Evolutionary conservation across 1,139 yeast genomes (phyloP).

Genomic region (Candida sojae): DNA sequence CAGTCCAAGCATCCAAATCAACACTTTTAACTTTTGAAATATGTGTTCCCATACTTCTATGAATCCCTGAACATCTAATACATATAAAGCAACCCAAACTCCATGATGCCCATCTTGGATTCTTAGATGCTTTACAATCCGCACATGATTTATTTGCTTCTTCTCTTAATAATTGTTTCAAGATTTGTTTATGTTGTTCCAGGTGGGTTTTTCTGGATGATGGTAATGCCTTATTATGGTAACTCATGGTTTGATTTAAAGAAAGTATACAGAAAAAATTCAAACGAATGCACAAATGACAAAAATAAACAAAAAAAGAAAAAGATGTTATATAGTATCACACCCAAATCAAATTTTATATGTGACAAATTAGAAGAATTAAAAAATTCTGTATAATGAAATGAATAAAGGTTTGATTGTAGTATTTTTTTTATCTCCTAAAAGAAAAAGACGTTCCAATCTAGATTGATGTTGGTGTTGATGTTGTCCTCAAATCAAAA

Average conservation of each 20-base stretch:
- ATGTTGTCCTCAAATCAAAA: background rate
- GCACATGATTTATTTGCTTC: slow-evolving; percentile 79
- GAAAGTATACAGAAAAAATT: too few relatives aligned
- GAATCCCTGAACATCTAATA: slow-evolving; percentile 91
- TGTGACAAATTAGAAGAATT: background rate
- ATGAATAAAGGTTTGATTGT: background rate
- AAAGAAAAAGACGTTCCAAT: too few relatives aligned
- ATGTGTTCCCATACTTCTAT: slow-evolving; percentile 94
- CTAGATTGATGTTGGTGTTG: background rate
- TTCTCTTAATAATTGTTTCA: slow-evolving; percentile 73
- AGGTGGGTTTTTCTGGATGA: slow-evolving; percentile 46
- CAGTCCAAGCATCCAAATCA: slow-evolving; percentile 96
- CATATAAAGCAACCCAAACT: slow-evolving; percentile 90
- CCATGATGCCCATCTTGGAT: slow-evolving; percentile 99
- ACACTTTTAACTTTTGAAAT: slow-evolving; percentile 85
- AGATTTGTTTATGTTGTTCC: slow-evolving; percentile 64
- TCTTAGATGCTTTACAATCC: slow-evolving; percentile 85
- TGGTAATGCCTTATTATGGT: slow-evolving; percentile 27
- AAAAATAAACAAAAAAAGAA: too few relatives aligned
- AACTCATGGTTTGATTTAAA: slow-evolving; percentile 15
- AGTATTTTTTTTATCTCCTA: too few relatives aligned
- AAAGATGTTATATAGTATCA: background rate
- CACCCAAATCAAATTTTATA: background rate
- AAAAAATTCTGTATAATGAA: background rate
- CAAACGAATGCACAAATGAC: background rate